phyloP scores from a whole-genome alignment of 306 rosid genomes.

The Cicer cuneatum region DNA sequence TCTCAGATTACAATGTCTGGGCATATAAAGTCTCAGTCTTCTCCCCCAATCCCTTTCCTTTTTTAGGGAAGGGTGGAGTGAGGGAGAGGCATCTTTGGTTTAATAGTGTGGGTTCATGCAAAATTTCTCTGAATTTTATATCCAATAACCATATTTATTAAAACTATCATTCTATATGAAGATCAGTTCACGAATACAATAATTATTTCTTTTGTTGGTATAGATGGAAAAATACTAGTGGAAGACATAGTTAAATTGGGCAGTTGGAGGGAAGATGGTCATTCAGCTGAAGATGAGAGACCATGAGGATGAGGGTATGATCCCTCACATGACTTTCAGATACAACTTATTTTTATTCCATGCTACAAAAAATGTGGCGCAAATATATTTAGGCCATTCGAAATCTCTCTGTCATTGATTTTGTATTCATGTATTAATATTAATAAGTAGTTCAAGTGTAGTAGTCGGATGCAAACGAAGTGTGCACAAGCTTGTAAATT shows the following conservation, averaged over 20 bases:
- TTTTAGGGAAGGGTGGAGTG: neutral
- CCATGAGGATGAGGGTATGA: slow-evolving; percentile 28
- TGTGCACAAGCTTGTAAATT: slow-evolving; percentile 51
- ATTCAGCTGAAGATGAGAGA: slow-evolving; percentile 54
- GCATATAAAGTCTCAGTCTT: neutral
- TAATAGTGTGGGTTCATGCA: slow-evolving; percentile 1
- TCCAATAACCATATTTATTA: neutral
- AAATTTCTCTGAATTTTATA: neutral
- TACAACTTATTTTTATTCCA: slow-evolving; percentile 32
- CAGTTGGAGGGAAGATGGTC: slow-evolving; percentile 68
- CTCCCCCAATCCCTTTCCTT: neutral
- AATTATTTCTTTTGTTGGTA: slow-evolving; percentile 34
- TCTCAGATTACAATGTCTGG: neutral
- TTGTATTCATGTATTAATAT: slow-evolving; percentile 34
- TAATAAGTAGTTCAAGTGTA: slow-evolving; percentile 37
- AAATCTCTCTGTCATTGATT: slow-evolving; percentile 33
- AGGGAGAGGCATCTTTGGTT: slow-evolving; percentile 5
- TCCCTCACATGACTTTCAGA: slow-evolving; percentile 24
- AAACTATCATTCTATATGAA: slow-evolving; percentile 7
- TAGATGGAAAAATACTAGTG: slow-evolving; percentile 96
- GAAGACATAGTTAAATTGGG: slow-evolving; percentile 95
- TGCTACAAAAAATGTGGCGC: slow-evolving; percentile 38
- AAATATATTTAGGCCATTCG: slow-evolving; percentile 38
- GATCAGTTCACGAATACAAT: slow-evolving; percentile 37
- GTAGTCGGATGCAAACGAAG: slow-evolving; percentile 43